Evolutionary conservation across 1,284 basidiomycete genomes (phyloP).

Genomic region (Schizophyllum commune): DNA sequence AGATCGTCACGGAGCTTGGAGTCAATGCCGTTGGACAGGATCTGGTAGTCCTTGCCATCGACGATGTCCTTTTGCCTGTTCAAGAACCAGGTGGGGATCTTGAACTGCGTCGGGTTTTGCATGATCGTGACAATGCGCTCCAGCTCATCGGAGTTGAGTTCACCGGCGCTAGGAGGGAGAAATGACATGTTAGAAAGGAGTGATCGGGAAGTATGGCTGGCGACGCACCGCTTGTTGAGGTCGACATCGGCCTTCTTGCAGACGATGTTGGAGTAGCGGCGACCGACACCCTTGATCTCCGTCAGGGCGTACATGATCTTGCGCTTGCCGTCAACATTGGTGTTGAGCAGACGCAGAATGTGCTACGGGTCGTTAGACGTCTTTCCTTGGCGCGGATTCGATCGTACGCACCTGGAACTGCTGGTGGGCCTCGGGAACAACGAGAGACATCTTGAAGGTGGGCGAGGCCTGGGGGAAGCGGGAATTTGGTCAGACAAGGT

Average conservation of each 20-base stretch:
- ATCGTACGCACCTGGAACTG: slow-evolving; percentile 74
- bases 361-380: slow-evolving; percentile 44
- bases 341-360: slow-evolving; percentile 98
- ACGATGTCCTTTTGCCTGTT: slow-evolving; percentile 99
- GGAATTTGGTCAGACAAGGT: neutral
- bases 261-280: slow-evolving; percentile 97
- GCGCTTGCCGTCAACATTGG: slow-evolving; percentile 98
- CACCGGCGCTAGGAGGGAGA: slow-evolving; percentile 62
- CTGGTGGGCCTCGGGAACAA: slow-evolving; percentile 86
- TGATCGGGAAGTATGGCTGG: neutral
- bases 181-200: slow-evolving; percentile 5
- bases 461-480: no score
- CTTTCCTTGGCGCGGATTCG: slow-evolving; percentile 2
- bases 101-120: slow-evolving; percentile 99
- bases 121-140: slow-evolving; percentile 99
- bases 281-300: slow-evolving; percentile 99
- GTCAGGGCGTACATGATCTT: slow-evolving; percentile 98
- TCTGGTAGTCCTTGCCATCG: slow-evolving; percentile 87
- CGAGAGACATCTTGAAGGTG: slow-evolving; percentile 69
- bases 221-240: slow-evolving; percentile 92
- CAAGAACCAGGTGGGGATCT: slow-evolving; percentile 98
- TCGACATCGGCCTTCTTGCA: slow-evolving; percentile 99
- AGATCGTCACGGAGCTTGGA: slow-evolving; percentile 98
- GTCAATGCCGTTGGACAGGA: slow-evolving; percentile 96
- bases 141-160: slow-evolving; percentile 95